Base-by-base conservation (phyloP, 345 rosid genomes). In the Punica granatum region DNA sequence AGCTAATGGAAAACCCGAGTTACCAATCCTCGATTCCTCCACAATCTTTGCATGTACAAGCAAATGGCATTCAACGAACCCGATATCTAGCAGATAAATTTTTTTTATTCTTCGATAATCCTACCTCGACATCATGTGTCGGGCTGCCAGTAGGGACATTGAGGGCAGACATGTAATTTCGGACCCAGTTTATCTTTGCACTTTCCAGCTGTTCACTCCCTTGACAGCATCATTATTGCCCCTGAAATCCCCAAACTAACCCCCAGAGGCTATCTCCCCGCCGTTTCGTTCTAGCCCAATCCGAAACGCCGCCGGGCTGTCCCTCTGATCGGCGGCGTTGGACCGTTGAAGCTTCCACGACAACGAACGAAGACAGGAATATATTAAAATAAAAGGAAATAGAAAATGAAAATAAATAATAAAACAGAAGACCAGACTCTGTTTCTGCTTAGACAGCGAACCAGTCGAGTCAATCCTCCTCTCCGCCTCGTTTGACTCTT, bases 161-260 rank as follows among this genome's bases (percentile, higher is more conserved):
- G 58, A 51, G 58, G 58, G 58, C 28, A 18, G 30, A 51, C n/a
- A n/a, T 6, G 58, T 51, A n/a, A 51, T 19, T 51, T 19, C 28
- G 7, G 1, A n/a, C 58, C 58, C 33, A 30, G 13, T 9, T 25
- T 54, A 26, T 25, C 31, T 53, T 6, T 9, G 59, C 15, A 7
- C 60, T 54, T 53, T 44, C 59, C 67, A 59, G 64, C 63, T 41
- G 63, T 59, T 41, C 51, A 69, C 88, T 76, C 80, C 67, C 48
- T 11, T 0, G 6, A 1, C 39, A 41, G 30, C 14, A 66, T 66
- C 69, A 66, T 46, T 32, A 6, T 28, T 18, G 49, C 41, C 65
- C 6, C 1, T 2, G 65, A 72, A 66, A 35, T 23, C 54, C 59
- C 68, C 66, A 32, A 72, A 60, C 44, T 19, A 25, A 26, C 70